Evolutionary conservation across 306 rosid genomes (phyloP), one percentile per base, ranked within the genome.

Genomic region (Lathyrus tuberosus): DNA sequence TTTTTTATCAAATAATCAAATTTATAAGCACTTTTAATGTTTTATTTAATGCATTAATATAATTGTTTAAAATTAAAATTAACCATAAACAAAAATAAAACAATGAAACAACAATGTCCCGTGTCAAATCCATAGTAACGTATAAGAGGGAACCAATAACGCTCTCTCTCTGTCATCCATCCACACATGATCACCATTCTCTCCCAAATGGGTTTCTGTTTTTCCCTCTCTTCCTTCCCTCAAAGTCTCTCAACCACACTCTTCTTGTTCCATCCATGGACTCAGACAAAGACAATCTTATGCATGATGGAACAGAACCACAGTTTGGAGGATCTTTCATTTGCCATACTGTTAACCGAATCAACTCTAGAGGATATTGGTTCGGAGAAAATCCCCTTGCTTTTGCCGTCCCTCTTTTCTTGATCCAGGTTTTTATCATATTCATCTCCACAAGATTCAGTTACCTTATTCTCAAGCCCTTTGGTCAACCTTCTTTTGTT

Each of bases 401-500:
- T 3, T 74, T 26, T 67, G 68, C 85, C 14, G 22, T 83, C 33
- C 87, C 90, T 49, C 77, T 83, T 67, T 75, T 85, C 69, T 38
- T 84, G 75, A 49, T 84, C 33, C 95, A 90, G 69, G 67, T 84
- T 65, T 77, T 81, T 37, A 87, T 90, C 73, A 42, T 86, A 65
- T 83, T 74, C 69, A 38, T 79, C 38, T 59, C 69, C 62, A 77
- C 88, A n/a, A 71, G 75, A 10, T 2, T 74, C 14, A 66, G 86
- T 37, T 49, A 51, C 70, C 8, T 74, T 47, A 2, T 90, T 57
- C 85, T 88, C 74, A 86, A 79, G 82, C 91, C 88, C 33, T 57
- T 86, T 4, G 91, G 90, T 60, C 90, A 86, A 69, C 79, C 90
- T 12, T 53, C 77, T 24, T 57, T 88, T 66, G 72, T 88, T 77